phyloP scores from a whole-genome alignment of 768 basidiomycete genomes.

The Daedaleopsis nitida region DNA sequence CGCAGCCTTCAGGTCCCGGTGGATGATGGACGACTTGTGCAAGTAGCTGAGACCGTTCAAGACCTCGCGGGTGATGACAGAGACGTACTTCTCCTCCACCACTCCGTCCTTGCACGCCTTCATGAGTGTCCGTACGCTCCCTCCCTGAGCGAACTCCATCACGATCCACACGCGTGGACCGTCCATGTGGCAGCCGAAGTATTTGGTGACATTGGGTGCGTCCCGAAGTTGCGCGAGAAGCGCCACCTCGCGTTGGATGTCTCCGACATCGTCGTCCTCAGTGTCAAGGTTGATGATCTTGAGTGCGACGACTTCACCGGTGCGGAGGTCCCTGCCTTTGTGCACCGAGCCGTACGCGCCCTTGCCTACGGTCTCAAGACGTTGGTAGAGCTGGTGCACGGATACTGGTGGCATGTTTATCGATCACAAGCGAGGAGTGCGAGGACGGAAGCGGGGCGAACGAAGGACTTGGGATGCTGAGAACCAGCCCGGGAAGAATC shows the following conservation, averaged over 20 bases:
- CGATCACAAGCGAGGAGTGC: background rate
- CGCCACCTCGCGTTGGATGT: conserved; percentile 95
- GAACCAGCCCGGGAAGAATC: conserved; percentile 4
- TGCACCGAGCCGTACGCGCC: conserved; percentile 97
- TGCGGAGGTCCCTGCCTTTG: conserved; percentile 81
- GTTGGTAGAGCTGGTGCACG: conserved; percentile 79
- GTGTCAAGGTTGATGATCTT: conserved; percentile 99
- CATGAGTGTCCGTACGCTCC: conserved; percentile 91
- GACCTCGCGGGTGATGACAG: conserved; percentile 87
- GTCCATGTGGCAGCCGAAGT: conserved; percentile 95
- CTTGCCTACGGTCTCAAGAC: conserved; percentile 92
- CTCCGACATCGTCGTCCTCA: conserved; percentile 92
- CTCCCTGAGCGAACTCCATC: conserved; percentile 97
- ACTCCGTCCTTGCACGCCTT: conserved; percentile 75
- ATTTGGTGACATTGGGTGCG: conserved; percentile 89
- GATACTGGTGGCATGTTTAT: conserved; percentile 49
- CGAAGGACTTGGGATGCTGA: conserved; percentile 2
- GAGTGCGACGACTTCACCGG: conserved; percentile 89
- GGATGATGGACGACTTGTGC: conserved; percentile 93
- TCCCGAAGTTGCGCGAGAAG: conserved; percentile 88
- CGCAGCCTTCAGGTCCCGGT: conserved; percentile 97
- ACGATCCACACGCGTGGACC: conserved; percentile 98
- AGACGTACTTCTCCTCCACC: conserved; percentile 88
- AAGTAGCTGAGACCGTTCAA: conserved; percentile 86
- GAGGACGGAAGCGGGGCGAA: background rate